A percentile compares a stretch with the other conserved stretches of the same genome.
phyloP scores from a whole-genome alignment of 2,329 filamentous ascomycete genomes.

The Neopestalotiopsis sp. region DNA sequence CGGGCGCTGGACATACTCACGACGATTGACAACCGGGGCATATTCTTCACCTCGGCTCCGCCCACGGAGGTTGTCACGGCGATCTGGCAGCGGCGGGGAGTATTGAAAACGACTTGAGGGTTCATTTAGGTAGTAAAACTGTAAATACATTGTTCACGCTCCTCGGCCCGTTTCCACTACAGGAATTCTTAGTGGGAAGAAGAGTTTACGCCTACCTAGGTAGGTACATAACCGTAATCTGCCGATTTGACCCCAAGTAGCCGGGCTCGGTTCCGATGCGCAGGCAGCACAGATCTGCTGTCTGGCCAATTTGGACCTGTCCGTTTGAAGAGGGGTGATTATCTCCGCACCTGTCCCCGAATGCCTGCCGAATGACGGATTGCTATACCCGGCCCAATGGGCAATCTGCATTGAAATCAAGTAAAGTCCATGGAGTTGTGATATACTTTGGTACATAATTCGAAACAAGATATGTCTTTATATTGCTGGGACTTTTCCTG shows the following conservation, averaged over 20 bases:
- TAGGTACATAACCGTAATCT: neutral
- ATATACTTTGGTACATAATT: too few species aligned
- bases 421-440: neutral
- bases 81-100: conserved; percentile 22
- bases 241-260: neutral
- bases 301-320: neutral
- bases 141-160: neutral
- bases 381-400: neutral
- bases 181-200: neutral
- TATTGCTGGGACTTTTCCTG: neutral
- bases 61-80: conserved; percentile 33
- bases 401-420: neutral
- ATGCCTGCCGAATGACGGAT: neutral
- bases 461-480: too few species aligned
- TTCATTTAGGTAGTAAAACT: too few species aligned
- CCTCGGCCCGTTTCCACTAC: neutral
- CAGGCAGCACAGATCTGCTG: neutral
- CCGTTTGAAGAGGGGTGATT: neutral
- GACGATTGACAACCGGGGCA: conserved; percentile 33
- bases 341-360: neutral
- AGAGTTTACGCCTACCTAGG: neutral
- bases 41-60: conserved; percentile 32
- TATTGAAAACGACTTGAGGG: neutral
- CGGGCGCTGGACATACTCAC: conserved; percentile 30
- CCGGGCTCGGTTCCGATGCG: neutral